Evolutionary conservation across 345 rosid species (phyloP), one percentile per base, ranked within the genome.

Genomic region (Melaleuca alternifolia): DNA sequence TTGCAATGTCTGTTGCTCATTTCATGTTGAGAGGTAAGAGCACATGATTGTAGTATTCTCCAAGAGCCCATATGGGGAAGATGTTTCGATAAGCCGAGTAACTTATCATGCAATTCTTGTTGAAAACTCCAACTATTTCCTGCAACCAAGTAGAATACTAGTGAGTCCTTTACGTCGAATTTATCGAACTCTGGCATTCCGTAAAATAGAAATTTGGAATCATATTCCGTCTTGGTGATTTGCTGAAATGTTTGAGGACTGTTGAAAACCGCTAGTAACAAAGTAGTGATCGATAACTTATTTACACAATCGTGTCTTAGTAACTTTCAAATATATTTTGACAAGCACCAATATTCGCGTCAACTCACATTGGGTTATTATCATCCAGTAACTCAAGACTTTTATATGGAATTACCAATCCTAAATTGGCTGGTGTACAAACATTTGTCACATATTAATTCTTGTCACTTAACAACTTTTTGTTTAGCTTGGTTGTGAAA

Each of bases 51-150:
- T 30, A 89, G 82, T 93, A 95, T 84, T 92, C 92, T 86, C 96
- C 97, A 26, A 93, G 87, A 13, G 97, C 98, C 97, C 95, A 93
- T 33, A 94, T 84, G 41, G 95, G 95, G 50, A 94, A 95, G 41
- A 93, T 94, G 82, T 91, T 91, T 84, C 93, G 87, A 87, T 93
- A 94, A 54, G 93, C 92, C 2, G 96, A 89, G 83, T 93, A 95
- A 85, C 91, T 92, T 77, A 95, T 93, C 97, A 91, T 93, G 20
- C 96, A 94, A 37, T 92, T 94, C 88, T 83, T 91, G 87, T 93
- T 93, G 90, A 94, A 94, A 24, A 91, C 96, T 88, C 98, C 96
- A 33, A 90, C 86, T 51, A 94, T 94, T 79, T 94, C 96, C 96
- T 94, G 90, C 15, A 54, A 28, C 59, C 24, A 52, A n/a, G 30